Base-by-base conservation (phyloP, 2,329 filamentous ascomycete species). In the Xylaria sp. region DNA sequence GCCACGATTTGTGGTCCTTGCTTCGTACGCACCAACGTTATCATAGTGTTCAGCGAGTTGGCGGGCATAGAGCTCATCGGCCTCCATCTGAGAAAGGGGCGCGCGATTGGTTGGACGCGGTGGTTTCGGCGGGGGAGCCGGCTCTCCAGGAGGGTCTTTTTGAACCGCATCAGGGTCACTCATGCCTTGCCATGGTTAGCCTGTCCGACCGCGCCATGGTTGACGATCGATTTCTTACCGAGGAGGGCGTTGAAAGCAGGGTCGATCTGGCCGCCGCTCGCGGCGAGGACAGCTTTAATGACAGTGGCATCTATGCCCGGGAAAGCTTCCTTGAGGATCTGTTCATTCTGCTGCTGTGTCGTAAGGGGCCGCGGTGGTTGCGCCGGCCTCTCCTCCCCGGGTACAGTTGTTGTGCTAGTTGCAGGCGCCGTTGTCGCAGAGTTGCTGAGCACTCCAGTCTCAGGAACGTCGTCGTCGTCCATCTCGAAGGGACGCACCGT, bases 181-280 rank as follows among this genome's bases (percentile, higher is more conserved):
- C 90, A 92, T 92, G 70, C 89, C 89, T 90, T 63, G 54, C 31
- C 33, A 60, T 19, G 29, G 37, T 69, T 59, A 73, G 64, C 41
- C 57, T 58, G 6, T 25, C 4, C 17, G 29, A 27, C 15, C 17
- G 9, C 13, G 25, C 19, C 35, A 23, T 41, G n/a, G 25, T 21
- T 27, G 41, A 21, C 17, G 25, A 11, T 27, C 8, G 21, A 13
- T 60, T 43, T 40, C 83, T 64, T 82, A 92, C 91, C 91, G 44
- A 99, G 83, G 43, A 99, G 84, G 35, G 95, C 95, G 78, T 97
- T 95, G 79, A 99, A 99, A 13, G 95, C 94, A 31, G 92, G 91
- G 76, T 99, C 95, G 48, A 98, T 88, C 71, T 90, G 87, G 62
- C 93, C 94, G 60, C 88, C 85, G 75, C 95, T 98, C 13, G 95